phyloP scores from a whole-genome alignment of 352 stramenopile genomes.

The Phytophthora europaea region DNA sequence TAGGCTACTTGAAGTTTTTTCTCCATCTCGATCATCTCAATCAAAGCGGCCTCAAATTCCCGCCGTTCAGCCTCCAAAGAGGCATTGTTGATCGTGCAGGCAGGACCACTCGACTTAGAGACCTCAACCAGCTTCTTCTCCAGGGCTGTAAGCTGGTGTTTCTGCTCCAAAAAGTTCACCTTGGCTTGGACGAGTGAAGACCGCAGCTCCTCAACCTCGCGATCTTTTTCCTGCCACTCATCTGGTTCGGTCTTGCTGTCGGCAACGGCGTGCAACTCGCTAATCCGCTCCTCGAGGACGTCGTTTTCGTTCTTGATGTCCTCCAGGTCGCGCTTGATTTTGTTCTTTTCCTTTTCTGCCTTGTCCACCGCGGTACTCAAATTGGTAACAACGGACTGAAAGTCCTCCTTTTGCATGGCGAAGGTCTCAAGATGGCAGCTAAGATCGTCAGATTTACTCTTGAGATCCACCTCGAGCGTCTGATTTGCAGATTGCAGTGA shows the following conservation, averaged over 20 bases:
- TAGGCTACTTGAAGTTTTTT: constrained; percentile 72
- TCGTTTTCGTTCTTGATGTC: constrained; percentile 71
- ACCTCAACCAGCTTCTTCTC: constrained; percentile 70
- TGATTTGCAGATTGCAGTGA: constrained; percentile 37
- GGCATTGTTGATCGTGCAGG: constrained; percentile 31
- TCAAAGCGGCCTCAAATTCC: constrained; percentile 68
- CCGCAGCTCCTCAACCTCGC: constrained; percentile 62
- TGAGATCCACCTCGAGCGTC: constrained; percentile 38
- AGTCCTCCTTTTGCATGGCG: constrained; percentile 53
- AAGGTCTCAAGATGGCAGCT: constrained; percentile 35
- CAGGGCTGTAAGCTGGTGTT: constrained; percentile 60
- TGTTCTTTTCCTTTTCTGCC: constrained; percentile 36
- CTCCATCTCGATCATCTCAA: constrained; percentile 78
- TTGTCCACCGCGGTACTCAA: constrained; percentile 30
- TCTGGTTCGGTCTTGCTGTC: constrained; percentile 52
- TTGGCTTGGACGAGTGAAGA: constrained; percentile 72
- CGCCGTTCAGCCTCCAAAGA: constrained; percentile 63
- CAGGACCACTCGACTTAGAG: constrained; percentile 42
- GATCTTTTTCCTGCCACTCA: constrained; percentile 54
- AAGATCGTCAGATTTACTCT: constrained; percentile 33
- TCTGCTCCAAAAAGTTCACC: constrained; percentile 63
- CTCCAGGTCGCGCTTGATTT: constrained; percentile 47
- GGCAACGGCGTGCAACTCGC: constrained; percentile 47
- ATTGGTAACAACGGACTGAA: constrained; percentile 36
- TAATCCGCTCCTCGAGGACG: constrained; percentile 66